Evolutionary conservation across 2,329 filamentous ascomycete genomes (phyloP).

Genomic region (Ascochyta clinopodiicola): DNA sequence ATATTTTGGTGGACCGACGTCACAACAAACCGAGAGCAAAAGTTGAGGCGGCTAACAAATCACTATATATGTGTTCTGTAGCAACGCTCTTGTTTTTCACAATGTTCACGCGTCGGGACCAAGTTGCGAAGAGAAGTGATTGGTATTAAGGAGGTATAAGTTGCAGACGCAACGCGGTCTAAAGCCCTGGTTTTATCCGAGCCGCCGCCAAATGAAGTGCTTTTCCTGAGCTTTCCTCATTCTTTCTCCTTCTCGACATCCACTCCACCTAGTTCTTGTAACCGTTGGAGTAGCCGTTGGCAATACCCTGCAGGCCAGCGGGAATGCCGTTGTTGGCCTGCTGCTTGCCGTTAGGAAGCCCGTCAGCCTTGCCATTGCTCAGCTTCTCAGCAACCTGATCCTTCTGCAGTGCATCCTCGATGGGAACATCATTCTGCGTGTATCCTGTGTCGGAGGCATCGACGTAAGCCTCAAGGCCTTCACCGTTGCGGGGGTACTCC

Average conservation of each 20-base stretch:
- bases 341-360: conserved; percentile 25
- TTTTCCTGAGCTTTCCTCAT: conserved; percentile 5
- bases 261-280: conserved; percentile 34
- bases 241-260: not conserved
- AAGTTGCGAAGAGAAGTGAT: conserved; percentile 3
- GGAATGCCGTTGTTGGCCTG: conserved; percentile 23
- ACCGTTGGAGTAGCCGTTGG: conserved; percentile 42
- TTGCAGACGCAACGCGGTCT: conserved; percentile 10
- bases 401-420: conserved; percentile 39
- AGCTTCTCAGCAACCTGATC: conserved; percentile 33
- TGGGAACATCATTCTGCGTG: conserved; percentile 54
- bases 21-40: not conserved
- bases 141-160: conserved; percentile 14
- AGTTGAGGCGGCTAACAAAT: no score
- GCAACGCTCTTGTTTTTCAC: no score
- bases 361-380: conserved; percentile 31
- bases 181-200: not conserved
- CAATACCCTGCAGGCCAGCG: conserved; percentile 27
- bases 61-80: no score
- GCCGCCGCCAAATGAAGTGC: conserved; percentile 6
- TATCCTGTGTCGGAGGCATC: conserved; percentile 73
- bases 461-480: conserved; percentile 72
- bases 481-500: conserved; percentile 67
- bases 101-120: no score
- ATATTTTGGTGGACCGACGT: no score